Evolutionary conservation across 192 early-diverging fungal genomes (phyloP), one percentile per base, ranked within the genome.

Genomic region (Coemansia sp.): DNA sequence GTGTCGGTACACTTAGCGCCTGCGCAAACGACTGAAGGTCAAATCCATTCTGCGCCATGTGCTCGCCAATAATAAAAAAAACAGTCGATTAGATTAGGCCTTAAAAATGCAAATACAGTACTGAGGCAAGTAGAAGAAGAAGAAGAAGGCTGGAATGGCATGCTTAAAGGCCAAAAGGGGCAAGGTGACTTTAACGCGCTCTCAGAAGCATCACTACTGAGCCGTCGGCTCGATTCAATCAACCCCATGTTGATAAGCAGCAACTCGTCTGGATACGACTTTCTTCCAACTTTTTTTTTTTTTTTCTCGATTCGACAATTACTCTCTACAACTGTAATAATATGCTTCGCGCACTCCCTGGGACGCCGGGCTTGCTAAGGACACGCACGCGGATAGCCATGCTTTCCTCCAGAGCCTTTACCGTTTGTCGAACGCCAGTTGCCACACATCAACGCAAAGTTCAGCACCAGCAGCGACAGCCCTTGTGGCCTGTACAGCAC

Each of bases 11-110:
- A 20, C 78, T 72, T 33, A 80, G 69, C 13, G 72, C 78, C 52
- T 75, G 78, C 20, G 60, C 78, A 72, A 80, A 72, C 41, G 69
- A 20, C 50, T 72, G 66, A 45, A 80, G 35, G 66, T 80, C 73
- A 57, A 75, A 53, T 43, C 59, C 65, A 42, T 74, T 72, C 11
- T 74, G 61, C 14, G 67, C 48, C 77, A 79, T 79, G n/a, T 16
- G 20, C 7, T 36, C 6, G 26, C 4, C 18, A n/a, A 41, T 3
- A 36, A 57, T 33, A 8, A 57, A 69, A 34, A 58, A 52, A 2
- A 3, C 33, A 31, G 33, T 34, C 31, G 21, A 45, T 16, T 50
- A 50, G 23, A 11, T 26, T 31, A 4, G 4, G 31, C 31, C 31
- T 31, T 4, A n/a, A 47, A 23, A 28, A 63, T 63, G 45, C 61